Percentiles rank a stretch among this genome's conserved stretches.
phyloP scores from a whole-genome alignment of 2,329 filamentous ascomycete species.

The Xylariaceae sp. region DNA sequence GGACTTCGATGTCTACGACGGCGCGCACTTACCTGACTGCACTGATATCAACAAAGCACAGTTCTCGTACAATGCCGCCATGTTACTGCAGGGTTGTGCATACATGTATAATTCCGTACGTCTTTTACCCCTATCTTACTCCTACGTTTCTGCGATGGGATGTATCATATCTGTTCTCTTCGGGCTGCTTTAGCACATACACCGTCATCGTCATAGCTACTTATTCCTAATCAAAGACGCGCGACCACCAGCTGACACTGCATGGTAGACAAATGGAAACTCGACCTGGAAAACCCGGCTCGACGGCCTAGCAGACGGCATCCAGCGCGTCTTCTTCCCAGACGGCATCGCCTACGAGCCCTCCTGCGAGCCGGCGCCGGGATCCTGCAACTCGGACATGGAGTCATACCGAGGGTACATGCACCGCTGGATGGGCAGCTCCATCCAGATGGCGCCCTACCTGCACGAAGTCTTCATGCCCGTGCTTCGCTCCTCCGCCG shows the following conservation, averaged over 20 bases:
- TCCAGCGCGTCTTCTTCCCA: constrained; percentile 50
- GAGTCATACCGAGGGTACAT: constrained; percentile 69
- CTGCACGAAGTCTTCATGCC: constrained; percentile 52
- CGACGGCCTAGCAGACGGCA: constrained; percentile 50
- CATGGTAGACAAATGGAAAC: constrained; percentile 45
- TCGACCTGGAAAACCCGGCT: constrained; percentile 53
- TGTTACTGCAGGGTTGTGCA: constrained; percentile 59
- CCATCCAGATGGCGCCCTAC: constrained; percentile 59
- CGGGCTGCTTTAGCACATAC: not conserved
- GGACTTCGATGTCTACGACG: constrained; percentile 62
- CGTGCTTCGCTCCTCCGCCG: constrained; percentile 53
- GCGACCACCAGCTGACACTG: constrained; percentile 13
- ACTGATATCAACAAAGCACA: constrained; percentile 57
- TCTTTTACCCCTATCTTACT: constrained; percentile 6
- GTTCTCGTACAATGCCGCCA: constrained; percentile 64
- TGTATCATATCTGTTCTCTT: not conserved
- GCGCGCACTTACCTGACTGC: constrained; percentile 58
- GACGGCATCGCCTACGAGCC: constrained; percentile 61
- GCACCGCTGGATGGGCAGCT: constrained; percentile 60
- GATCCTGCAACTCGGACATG: constrained; percentile 67
- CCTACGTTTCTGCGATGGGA: not conserved
- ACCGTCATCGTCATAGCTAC: not conserved
- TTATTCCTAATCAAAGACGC: not conserved
- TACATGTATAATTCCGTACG: constrained; percentile 64
- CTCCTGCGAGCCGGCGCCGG: constrained; percentile 54